These are phyloP conservation scores for Pichia cephalocereana DNA, from an alignment of 805 yeast genomes.

Conservation along the genomic window DNA sequence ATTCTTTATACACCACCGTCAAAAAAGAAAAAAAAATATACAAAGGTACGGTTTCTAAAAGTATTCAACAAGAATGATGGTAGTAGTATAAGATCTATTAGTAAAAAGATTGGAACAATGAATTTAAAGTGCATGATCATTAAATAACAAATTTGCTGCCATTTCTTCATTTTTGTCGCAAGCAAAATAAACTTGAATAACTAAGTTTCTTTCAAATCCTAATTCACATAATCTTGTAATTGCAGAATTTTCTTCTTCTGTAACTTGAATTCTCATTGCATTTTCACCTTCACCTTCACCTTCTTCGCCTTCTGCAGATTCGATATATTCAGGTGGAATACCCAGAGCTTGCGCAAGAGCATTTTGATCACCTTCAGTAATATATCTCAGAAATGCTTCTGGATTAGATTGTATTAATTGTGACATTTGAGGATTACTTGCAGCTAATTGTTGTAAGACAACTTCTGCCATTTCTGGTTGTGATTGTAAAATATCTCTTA, in stretches of 20 bases:
- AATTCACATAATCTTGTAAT: constrained; percentile 81
- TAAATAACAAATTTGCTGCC: constrained; percentile 86
- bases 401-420: constrained; percentile 75
- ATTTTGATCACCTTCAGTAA: constrained; percentile 53
- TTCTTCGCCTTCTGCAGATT: constrained; percentile 28
- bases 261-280: constrained; percentile 39
- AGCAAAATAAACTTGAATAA: constrained; percentile 90
- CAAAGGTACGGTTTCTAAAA: background rate
- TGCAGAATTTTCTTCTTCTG: constrained; percentile 84
- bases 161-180: constrained; percentile 97
- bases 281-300: background rate
- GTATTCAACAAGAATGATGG: background rate
- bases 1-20: background rate
- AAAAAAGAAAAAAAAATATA: background rate
- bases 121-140: constrained; percentile 32
- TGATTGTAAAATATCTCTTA: constrained; percentile 71
- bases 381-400: constrained; percentile 73
- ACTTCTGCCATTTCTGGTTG: constrained; percentile 87
- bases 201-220: constrained; percentile 84
- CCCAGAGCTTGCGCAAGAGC: constrained; percentile 39
- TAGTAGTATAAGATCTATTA: background rate
- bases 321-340: constrained; percentile 29
- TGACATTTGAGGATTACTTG: constrained; percentile 77
- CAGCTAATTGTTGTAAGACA: constrained; percentile 71
- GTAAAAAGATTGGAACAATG: background rate